Base-by-base conservation (phyloP, 2,329 filamentous ascomycete species). In the Xylariaceae sp. region DNA sequence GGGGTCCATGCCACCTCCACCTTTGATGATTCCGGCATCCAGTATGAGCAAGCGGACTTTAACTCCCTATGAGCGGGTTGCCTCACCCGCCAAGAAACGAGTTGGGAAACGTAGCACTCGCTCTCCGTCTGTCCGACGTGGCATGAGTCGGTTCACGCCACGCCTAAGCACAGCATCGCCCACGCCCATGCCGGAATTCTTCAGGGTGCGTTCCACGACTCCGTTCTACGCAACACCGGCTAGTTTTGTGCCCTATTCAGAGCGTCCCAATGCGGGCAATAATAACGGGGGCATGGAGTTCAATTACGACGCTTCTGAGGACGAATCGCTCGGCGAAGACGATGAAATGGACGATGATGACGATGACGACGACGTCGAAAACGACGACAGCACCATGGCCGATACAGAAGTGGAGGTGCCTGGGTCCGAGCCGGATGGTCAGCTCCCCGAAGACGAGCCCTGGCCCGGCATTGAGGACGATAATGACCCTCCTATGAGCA, bases 171-270 rank as follows among this genome's bases (percentile, higher is more conserved):
- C 69, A 23, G 74, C 74, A 35, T 82, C 73, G 57, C 79, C 74
- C 52, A 82, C 74, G 67, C 75, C 77, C 3, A 71, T 74, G 62
- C 74, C 73, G 3, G 68, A 73, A 37, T 69, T 68, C 3, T 58
- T 72, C 3, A 70, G 69, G 4, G 58, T 71, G 57, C 73, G 79
- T 37, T 72, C 72, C 11, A 77, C 76, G 10, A 84, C 81, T 0
- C 88, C 87, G 0, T 85, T 85, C 64, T 92, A 92, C 67, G 87
- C 88, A 2, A 92, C 89, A 0, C 89, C 89, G 0, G 80, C 87
- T 69, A 91, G 88, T 67, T 87, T 85, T 62, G 82, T 78, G 2
- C 78, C 83, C 0, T 71, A 74, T 6, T 66, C 67, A 2, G 63
- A 63, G 17, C 67, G 56, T 5, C 69, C 71, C 10, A 68, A 70